These are phyloP conservation scores for Avicennia marina DNA, from an alignment of 257 asterid genomes.

Conservation along the genomic window DNA sequence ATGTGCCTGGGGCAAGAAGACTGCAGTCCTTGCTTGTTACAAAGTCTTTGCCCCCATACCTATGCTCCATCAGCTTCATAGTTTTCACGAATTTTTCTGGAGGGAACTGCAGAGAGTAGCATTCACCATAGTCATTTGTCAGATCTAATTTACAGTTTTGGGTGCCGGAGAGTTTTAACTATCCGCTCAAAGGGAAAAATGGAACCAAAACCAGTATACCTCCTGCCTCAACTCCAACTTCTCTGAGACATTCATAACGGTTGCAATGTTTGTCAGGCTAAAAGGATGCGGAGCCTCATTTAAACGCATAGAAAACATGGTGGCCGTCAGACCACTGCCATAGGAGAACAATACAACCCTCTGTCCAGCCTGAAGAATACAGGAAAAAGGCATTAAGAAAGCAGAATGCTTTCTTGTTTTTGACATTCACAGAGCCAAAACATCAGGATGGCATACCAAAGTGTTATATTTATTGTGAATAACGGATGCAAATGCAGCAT, in stretches of 20 bases:
- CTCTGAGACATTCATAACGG: constrained; percentile 51
- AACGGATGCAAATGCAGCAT: constrained; percentile 76
- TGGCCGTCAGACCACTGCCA: constrained; percentile 65
- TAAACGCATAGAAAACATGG: constrained; percentile 60
- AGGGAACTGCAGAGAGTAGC: constrained; percentile 36
- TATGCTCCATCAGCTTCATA: constrained; percentile 72
- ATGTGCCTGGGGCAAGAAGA: constrained; percentile 66
- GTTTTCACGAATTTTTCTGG: constrained; percentile 60
- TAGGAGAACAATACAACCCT: constrained; percentile 71
- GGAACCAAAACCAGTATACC: constrained; percentile 34
- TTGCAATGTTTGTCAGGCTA: constrained; percentile 58
- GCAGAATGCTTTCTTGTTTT: no score
- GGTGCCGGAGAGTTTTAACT: no score
- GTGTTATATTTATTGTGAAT: constrained; percentile 51
- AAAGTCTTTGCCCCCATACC: constrained; percentile 66
- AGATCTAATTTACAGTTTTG: neutral
- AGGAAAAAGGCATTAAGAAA: neutral
- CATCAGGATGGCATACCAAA: constrained; percentile 48
- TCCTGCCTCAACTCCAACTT: constrained; percentile 65
- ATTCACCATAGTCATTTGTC: neutral
- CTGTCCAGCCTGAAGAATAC: constrained; percentile 48
- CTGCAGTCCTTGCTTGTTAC: constrained; percentile 60
- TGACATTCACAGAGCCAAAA: no score
- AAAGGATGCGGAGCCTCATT: constrained; percentile 58
- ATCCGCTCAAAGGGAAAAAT: no score